A percentile compares a stretch with the other conserved stretches of the same genome.
Conservation (phyloP, 2,329 filamentous ascomycete genomes). For the Fusarium coicis region DNA sequence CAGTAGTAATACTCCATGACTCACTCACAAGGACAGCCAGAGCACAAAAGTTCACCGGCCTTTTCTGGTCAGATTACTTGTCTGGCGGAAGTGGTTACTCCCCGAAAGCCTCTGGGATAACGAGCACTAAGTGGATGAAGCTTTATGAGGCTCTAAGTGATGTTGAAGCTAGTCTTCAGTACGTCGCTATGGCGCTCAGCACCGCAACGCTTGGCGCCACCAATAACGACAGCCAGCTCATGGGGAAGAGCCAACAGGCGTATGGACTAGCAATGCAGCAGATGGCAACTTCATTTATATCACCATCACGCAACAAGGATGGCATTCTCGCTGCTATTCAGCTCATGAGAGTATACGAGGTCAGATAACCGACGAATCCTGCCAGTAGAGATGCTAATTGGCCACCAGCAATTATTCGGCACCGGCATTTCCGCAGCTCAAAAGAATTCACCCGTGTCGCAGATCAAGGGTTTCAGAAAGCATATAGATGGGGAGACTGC, state of each 20-base stretch:
- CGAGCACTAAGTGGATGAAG: not conserved
- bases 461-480: not conserved
- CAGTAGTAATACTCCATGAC: not conserved
- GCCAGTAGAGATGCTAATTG: accelerated
- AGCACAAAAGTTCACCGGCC: slow-evolving; percentile 13
- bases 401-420: not conserved
- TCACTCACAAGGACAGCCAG: not conserved
- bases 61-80: slow-evolving; percentile 21
- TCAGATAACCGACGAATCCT: not conserved
- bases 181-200: slow-evolving; percentile 17
- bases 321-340: slow-evolving; percentile 5
- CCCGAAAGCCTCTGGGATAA: not conserved
- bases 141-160: not conserved
- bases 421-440: accelerated
- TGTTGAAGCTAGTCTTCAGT: not conserved
- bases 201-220: slow-evolving; percentile 2
- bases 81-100: slow-evolving; percentile 13
- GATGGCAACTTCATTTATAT: not conserved
- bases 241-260: not conserved
- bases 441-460: not conserved
- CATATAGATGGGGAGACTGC: slow-evolving; percentile 19
- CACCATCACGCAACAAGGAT: not conserved
- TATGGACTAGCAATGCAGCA: slow-evolving; percentile 16
- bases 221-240: not conserved
- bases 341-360: slow-evolving; percentile 16